Evolutionary conservation across 2,329 filamentous ascomycete genomes (phyloP), one percentile per base, ranked within the genome.

Genomic region (Torrubiellomyces zombiae): DNA sequence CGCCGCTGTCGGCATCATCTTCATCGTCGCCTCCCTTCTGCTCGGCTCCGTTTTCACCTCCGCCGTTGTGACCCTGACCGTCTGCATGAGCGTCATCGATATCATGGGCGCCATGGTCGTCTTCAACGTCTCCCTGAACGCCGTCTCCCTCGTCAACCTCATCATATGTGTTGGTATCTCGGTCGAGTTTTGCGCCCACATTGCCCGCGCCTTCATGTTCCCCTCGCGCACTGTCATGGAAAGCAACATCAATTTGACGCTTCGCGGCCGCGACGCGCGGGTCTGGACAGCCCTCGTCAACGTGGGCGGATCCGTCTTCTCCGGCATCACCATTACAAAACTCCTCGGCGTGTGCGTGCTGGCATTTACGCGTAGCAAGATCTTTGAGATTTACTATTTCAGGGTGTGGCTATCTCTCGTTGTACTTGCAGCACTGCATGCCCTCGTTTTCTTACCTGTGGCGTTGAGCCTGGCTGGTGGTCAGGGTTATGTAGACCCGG

Each of bases 361-460:
- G 12, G 89, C 89, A 0, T 98, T 94, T 43, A 98, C 89, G 6
- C 63, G 80, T 25, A 92, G 81, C 50, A 98, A 95, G 67, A 98
- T 98, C 44, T 98, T 98, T 42, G 91, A 98, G 57, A 82, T 98
- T 29, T 98, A 98, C 55, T 98, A 98, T 53, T 98, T 98, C 63
- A 69, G 89, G 21, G 79, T 98, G 21, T 98, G 89, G 89, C 58
- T 94, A 11, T 77, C 85, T 6, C 66, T 98, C 27, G 85, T 98
- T 8, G 48, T 91, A 7, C 86, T 93, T 48, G 91, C 85, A 3
- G 81, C 81, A 6, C 64, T 75, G 7, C 89, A 98, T 48, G 82
- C 89, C 1, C 60, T 98, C 23, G 67, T 98, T 6, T 92, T 95
- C 48, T 56, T 98, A 39, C 89, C 89, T 0, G 89, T 95, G 1